phyloP scores from a whole-genome alignment of 2,329 filamentous ascomycete species.

The Ophiocordyceps camponoti-floridani region DNA sequence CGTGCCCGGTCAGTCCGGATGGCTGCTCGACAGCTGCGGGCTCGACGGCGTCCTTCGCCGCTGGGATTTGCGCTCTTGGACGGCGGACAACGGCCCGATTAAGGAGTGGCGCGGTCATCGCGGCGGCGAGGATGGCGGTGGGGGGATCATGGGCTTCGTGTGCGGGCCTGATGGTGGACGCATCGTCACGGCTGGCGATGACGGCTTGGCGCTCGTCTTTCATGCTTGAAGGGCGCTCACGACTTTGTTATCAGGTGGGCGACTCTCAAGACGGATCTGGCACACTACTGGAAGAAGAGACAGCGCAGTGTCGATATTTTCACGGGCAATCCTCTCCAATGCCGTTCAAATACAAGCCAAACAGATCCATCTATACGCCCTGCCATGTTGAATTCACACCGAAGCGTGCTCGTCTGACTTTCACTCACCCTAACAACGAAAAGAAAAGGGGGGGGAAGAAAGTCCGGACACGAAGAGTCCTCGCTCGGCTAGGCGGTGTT shows the following conservation, averaged over 20 bases:
- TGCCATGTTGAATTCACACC: conserved; percentile 7
- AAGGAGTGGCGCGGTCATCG: conserved; percentile 86
- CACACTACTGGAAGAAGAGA: not conserved
- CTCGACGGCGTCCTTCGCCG: conserved; percentile 49
- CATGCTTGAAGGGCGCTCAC: conserved; percentile 24
- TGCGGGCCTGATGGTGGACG: conserved; percentile 57
- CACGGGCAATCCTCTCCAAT: too few relatives aligned
- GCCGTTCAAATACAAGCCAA: too few relatives aligned
- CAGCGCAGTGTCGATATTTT: too few relatives aligned
- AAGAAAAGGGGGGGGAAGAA: not conserved
- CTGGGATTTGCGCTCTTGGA: conserved; percentile 51
- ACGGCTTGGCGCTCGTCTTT: conserved; percentile 53
- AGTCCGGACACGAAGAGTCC: not conserved
- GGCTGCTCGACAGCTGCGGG: conserved; percentile 70
- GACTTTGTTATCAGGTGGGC: not conserved
- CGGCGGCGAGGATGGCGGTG: conserved; percentile 61
- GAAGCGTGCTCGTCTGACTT: not conserved
- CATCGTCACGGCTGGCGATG: conserved; percentile 82
- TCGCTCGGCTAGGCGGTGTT: not conserved
- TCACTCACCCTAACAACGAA: not conserved
- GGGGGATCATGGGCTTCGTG: conserved; percentile 80
- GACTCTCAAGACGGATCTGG: too few relatives aligned
- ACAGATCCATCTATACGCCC: conserved; percentile 2
- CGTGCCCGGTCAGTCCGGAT: conserved; percentile 32
- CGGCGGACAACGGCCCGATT: conserved; percentile 40